These are phyloP conservation scores for Adansonia digitata DNA, from an alignment of 345 rosid genomes.

Conservation along the genomic window DNA sequence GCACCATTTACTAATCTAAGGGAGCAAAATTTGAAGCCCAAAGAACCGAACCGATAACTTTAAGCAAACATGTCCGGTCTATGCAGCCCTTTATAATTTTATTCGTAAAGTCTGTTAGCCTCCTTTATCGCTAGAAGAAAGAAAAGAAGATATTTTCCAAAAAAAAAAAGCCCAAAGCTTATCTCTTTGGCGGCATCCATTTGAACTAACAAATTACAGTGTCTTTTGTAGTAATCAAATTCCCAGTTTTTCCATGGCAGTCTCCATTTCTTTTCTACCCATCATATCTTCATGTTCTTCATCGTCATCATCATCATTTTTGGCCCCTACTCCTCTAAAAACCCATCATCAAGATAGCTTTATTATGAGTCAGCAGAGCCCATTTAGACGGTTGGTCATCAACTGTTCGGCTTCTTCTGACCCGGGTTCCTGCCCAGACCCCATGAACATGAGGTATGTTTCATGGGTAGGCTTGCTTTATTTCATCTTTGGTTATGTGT, in stretches of 20 bases:
- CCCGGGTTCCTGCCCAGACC: conserved; percentile 41
- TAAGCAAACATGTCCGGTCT: too few relatives aligned
- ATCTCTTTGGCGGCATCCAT: conserved; percentile 20
- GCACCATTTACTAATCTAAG: too few relatives aligned
- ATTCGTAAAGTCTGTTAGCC: too few relatives aligned
- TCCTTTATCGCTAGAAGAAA: too few relatives aligned
- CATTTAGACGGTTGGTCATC: conserved; percentile 29
- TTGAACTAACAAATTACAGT: background rate
- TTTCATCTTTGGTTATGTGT: background rate
- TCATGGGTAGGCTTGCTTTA: background rate
- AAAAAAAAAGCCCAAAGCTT: background rate
- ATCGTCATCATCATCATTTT: conserved; percentile 15
- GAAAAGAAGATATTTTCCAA: too few relatives aligned
- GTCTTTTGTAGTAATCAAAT: background rate
- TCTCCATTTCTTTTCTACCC: conserved; percentile 32
- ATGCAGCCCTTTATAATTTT: too few relatives aligned
- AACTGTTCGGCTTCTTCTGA: conserved; percentile 51
- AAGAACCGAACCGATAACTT: too few relatives aligned
- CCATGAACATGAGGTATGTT: conserved; percentile 42
- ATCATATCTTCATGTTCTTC: conserved; percentile 15
- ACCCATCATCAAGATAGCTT: conserved; percentile 19
- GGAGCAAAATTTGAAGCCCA: too few relatives aligned
- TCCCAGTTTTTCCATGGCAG: conserved; percentile 39
- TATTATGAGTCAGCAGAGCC: conserved; percentile 19
- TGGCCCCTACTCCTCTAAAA: conserved; percentile 23